Conservation (phyloP, 2,329 filamentous ascomycete species). For the Alternaria arbusti region DNA sequence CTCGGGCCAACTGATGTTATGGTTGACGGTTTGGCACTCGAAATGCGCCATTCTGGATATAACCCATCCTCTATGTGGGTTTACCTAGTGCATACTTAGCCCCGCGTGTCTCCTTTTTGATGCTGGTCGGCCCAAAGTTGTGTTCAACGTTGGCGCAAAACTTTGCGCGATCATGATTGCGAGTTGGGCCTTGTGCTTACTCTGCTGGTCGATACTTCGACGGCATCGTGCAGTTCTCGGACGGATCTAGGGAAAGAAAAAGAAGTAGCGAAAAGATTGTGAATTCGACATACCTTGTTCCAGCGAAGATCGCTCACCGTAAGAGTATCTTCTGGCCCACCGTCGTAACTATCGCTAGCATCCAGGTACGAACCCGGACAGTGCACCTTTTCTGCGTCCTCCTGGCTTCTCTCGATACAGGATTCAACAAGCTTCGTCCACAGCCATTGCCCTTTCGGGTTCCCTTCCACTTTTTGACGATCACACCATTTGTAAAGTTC, state of each 20-base stretch:
- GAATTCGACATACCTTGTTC: conserved; percentile 33
- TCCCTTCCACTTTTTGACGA: conserved; percentile 18
- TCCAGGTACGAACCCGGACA: too few species aligned
- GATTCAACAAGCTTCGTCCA: conserved; percentile 31
- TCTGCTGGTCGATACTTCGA: too few species aligned
- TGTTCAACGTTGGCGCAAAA: background rate
- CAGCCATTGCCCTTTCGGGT: conserved; percentile 39
- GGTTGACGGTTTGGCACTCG: conserved; percentile 16
- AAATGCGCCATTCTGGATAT: conserved; percentile 8
- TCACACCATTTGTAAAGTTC: conserved; percentile 39
- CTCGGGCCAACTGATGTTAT: conserved; percentile 24
- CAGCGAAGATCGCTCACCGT: conserved; percentile 25
- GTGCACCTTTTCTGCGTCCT: too few species aligned
- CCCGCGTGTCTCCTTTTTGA: background rate
- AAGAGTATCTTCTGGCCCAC: conserved; percentile 25
- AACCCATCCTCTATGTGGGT: conserved; percentile 25
- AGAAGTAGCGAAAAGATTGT: background rate
- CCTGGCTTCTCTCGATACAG: background rate
- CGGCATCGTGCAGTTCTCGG: too few species aligned
- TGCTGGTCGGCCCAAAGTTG: background rate
- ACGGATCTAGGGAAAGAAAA: background rate
- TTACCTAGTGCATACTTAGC: conserved; percentile 20
- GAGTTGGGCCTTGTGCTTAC: too few species aligned
- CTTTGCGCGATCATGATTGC: background rate
- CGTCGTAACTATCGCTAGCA: conserved; percentile 14